Base-by-base conservation (phyloP, 176 grass and related monocot species). In the Aegilops umbellulata region DNA sequence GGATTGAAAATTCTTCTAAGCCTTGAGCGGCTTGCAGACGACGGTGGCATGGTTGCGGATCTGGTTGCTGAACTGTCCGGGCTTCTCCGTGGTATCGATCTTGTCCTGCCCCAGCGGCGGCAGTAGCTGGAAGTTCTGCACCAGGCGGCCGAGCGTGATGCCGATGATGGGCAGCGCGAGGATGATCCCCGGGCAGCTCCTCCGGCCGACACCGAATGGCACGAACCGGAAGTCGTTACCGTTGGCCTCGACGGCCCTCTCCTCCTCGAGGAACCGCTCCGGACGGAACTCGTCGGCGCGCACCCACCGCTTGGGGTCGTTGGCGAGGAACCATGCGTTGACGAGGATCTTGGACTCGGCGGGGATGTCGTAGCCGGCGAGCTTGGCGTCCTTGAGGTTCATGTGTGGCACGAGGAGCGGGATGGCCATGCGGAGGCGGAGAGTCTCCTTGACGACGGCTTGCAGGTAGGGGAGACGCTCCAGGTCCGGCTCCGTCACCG, bases 351-450 rank as follows among this genome's bases (percentile, higher is more conserved):
- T 98, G 78, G 93, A 95, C 84, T 98, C 91, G 1, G 95, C 95
- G 27, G 93, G 89, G 84, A 98, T 98, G 82, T 98, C 95, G 66
- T 60, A 95, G 58, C 95, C 95, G 35, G 26, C 13, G 76, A 95
- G 95, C 87, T 92, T 95, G 53, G 87, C 95, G 23, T 98, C 87
- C 60, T 78, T 60, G 80, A 98, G 95, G 93, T 98, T 98, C 95
- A 98, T 98, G 93, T 98, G 95, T 16, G 95, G 95, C 11, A 98
- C 95, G 19, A 98, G 91, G 9, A 98, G 86, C 24, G 95, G 91
- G 86, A 98, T 98, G 60, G 95, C 95, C 95, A 98, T 98, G 87
- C 95, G 95, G 13, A 95, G 80, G 29, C 95, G 95, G n/a, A 98
- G 89, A 1, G 95, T 98, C 91, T 98, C 95, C 89, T 93, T 98